These are phyloP conservation scores for Rhipidocladum racemiflorum DNA, from an alignment of 176 grass and related monocot genomes.

Conservation along the genomic window DNA sequence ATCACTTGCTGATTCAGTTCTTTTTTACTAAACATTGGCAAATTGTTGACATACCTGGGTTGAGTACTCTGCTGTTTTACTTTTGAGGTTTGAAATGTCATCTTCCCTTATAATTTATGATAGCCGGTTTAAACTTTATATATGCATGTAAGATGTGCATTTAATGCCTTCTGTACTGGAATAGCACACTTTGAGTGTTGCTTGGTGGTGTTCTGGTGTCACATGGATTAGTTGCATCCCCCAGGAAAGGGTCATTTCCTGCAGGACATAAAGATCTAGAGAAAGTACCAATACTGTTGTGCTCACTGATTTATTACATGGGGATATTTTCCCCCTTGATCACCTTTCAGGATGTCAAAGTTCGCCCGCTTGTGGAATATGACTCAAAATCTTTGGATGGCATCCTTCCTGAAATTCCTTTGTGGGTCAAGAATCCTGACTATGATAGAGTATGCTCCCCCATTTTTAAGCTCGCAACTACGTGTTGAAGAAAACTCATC, in stretches of 20 bases:
- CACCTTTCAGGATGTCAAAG: constrained; percentile 55
- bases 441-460: constrained; percentile 76
- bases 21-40: background rate
- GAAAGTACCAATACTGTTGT: background rate
- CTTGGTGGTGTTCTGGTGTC: background rate
- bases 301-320: background rate
- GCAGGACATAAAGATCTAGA: background rate
- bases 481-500: background rate
- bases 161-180: constrained; percentile 18
- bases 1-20: background rate
- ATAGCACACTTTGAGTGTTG: background rate
- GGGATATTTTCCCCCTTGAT: background rate
- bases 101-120: background rate
- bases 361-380: constrained; percentile 64
- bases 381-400: constrained; percentile 74
- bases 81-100: background rate
- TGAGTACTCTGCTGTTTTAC: background rate
- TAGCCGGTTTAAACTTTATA: background rate
- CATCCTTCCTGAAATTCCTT: constrained; percentile 90
- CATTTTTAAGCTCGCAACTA: background rate
- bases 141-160: background rate
- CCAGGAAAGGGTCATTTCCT: background rate
- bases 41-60: background rate
- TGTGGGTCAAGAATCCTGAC: constrained; percentile 95
- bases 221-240: background rate